Base-by-base conservation (phyloP, 345 rosid species). In the Passiflora organensis region DNA sequence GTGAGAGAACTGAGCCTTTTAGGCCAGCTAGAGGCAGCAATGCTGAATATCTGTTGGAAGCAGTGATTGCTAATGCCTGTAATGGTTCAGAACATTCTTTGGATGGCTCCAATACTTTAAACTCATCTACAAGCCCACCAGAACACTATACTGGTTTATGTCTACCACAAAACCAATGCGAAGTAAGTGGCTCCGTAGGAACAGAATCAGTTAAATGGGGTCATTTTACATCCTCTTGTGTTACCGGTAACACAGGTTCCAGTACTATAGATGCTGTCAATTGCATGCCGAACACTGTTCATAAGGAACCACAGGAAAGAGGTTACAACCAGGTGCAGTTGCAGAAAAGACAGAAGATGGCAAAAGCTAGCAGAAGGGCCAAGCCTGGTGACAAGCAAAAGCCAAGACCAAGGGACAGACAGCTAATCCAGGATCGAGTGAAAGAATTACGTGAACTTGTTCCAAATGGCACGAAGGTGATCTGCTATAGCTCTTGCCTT, bases 321-420 rank as follows among this genome's bases (percentile, higher is more conserved):
- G 60, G 15, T 4, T n/a, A 6, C 39, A 57, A 20, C 19, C 2
- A 22, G 10, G 3, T 17, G 51, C 70, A 46, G 39, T 37, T 59
- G 3, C 45, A 16, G 61, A 78, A 73, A 41, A 76, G 63, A n/a
- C 24, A 42, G 25, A 74, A 62, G 49, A 58, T 46, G 13, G 22
- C 67, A 23, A 61, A 42, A 11, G 49, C 16, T 71, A 78, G 73
- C 51, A 79, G 78, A 59, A 80, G 72, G 65, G 71, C 66, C 17
- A 68, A 65, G 59, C 66, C 77, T n/a, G 71, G 68, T 43, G 80
- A 76, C 51, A 74, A 65, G 62, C 87, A 51, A 52, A 78, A 39
- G 70, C 75, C 78, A 20, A 78, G 88, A 65, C 91, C 91, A 18
- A 72, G 87, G 70, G 93, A 82, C 50, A 74, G 86, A 51, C 93